phyloP scores from a whole-genome alignment of 2,329 filamentous ascomycete species.

The Pleochaeta shiraiana region DNA sequence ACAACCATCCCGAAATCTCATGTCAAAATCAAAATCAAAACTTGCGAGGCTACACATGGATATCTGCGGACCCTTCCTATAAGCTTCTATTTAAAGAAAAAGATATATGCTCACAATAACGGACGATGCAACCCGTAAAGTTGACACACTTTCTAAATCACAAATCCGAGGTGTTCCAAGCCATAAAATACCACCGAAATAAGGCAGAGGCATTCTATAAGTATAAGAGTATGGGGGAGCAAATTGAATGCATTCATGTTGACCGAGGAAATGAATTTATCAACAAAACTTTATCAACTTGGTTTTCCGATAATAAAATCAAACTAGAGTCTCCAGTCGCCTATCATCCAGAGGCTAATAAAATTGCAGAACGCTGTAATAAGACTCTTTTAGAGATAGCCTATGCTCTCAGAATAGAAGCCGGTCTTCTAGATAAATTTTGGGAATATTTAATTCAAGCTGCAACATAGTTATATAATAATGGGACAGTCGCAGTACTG shows the following conservation, averaged over 20 bases:
- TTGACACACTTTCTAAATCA: too few relatives aligned
- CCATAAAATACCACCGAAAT: too few relatives aligned
- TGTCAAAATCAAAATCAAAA: too few relatives aligned
- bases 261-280: neutral
- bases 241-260: neutral
- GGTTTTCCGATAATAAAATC: neutral
- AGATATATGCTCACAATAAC: too few relatives aligned
- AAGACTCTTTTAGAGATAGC: neutral
- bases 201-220: too few relatives aligned
- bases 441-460: neutral
- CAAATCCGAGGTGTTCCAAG: too few relatives aligned
- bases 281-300: neutral
- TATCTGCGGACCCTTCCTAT: too few relatives aligned
- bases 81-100: too few relatives aligned
- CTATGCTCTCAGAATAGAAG: neutral
- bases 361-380: neutral
- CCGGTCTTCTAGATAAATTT: neutral
- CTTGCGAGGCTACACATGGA: too few relatives aligned
- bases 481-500: neutral
- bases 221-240: too few relatives aligned
- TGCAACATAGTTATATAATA: neutral
- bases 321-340: neutral
- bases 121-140: too few relatives aligned
- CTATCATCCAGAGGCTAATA: neutral
- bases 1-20: too few relatives aligned